phyloP scores from a whole-genome alignment of 192 early-diverging fungal genomes.

The Coemansia sp. region DNA sequence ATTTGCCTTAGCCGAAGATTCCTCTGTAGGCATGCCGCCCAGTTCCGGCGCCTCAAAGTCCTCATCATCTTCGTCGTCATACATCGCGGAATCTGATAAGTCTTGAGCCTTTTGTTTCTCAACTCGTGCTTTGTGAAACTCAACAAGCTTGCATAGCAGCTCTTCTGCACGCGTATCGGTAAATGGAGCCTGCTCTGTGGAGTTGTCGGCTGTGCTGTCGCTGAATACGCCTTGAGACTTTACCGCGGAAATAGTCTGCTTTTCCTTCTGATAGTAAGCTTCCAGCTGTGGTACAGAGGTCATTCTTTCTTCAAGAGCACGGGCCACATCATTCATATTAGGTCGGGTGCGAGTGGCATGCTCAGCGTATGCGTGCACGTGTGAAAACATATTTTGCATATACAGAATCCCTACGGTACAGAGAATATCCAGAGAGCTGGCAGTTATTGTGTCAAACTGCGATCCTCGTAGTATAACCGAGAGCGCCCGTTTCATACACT shows the following conservation, averaged over 20 bases:
- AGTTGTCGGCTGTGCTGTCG: neutral
- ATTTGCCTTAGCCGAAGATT: neutral
- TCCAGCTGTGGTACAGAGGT: constrained; percentile 33
- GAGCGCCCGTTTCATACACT: constrained; percentile 38
- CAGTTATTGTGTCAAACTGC: constrained; percentile 24
- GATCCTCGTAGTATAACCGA: constrained; percentile 37
- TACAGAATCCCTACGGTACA: constrained; percentile 37
- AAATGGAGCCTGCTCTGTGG: constrained; percentile 14
- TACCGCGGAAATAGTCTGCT: neutral
- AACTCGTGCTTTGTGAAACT: constrained; percentile 9
- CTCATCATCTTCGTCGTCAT: constrained; percentile 40
- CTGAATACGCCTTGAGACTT: neutral
- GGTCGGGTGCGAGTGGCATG: constrained; percentile 52
- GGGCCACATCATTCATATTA: constrained; percentile 52
- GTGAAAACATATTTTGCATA: constrained; percentile 51
- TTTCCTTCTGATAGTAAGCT: constrained; percentile 25
- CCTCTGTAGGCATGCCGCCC: neutral
- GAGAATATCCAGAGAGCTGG: constrained; percentile 38
- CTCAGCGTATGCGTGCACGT: constrained; percentile 49
- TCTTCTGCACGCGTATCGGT: constrained; percentile 33
- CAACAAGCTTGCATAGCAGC: constrained; percentile 30
- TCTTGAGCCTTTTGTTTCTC: constrained; percentile 6
- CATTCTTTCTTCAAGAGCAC: constrained; percentile 42
- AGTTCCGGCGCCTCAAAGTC: constrained; percentile 46
- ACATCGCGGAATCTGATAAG: too few species aligned